Evolutionary conservation across 129 eudicot species (phyloP), one percentile per base, ranked within the genome.

Genomic region (Flaveria ramosissima): DNA sequence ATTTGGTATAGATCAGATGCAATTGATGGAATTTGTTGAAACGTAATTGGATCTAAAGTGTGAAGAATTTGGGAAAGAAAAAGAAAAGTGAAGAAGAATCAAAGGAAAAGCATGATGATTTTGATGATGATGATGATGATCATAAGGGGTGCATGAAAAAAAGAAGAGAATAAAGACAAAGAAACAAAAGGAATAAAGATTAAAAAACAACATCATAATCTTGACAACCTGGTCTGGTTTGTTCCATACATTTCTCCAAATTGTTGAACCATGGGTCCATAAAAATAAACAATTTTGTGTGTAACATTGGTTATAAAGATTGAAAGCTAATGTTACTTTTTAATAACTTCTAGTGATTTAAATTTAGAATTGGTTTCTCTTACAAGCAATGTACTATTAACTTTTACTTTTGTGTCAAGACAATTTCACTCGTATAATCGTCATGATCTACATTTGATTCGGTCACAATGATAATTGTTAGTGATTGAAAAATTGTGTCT

Each of bases 51-150:
- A 36, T 36, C 41, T 36, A 55, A 17, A 23, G 36, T 55, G 61
- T 27, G 47, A 64, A 64, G 70, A 64, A 64, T 15, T 32, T 16
- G 21, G 26, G 70, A 36, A 64, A 64, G 46, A 8, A 64, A 64
- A n/a, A 26, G 7, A 2, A 27, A 27, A 23, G 8, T 42, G 43
- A 9, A 14, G 68, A 27, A 14, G 68, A 62, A 62, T 26, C 32
- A 15, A 36, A 23, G 32, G n/a, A 32, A 41, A n/a, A 64, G 32
- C n/a, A 64, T 41, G 16, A 64, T 6, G 6, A 4, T 4, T 20
- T 27, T 15, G 66, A 59, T 4, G 45, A 63, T 15, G 66, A 59
- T 59, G 39, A 59, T 60, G 66, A 60, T 60, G 30, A 4, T 62
- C 17, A 24, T 23, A 60, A 24, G 1, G 32, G 21, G 23, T 32